Evolutionary conservation across 805 yeast genomes (phyloP).

Genomic region (Candida dendrica): DNA sequence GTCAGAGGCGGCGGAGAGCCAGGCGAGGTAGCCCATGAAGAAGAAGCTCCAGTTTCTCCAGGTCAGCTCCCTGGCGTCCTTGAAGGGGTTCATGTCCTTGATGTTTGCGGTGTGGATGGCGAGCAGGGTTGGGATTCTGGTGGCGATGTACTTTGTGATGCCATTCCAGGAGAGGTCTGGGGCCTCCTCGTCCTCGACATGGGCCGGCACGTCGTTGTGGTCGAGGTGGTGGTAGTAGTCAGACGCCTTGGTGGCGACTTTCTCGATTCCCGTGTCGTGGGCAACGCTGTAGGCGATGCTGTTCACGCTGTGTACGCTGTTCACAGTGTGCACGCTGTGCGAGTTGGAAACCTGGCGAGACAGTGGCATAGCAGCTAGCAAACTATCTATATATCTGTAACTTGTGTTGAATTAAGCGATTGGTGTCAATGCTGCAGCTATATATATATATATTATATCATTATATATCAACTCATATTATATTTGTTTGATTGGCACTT

Average conservation of each 20-base stretch:
- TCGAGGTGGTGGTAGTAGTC: not conserved
- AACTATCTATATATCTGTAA: too few species aligned
- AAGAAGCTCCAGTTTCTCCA: conserved; percentile 49
- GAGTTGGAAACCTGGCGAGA: too few species aligned
- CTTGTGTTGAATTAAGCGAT: too few species aligned
- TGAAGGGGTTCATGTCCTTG: conserved; percentile 34
- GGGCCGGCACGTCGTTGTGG: not conserved
- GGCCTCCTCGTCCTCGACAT: not conserved
- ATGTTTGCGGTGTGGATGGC: conserved; percentile 19
- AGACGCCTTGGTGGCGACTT: not conserved
- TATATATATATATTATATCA: too few species aligned
- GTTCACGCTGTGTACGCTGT: too few species aligned
- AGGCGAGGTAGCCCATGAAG: conserved; percentile 51
- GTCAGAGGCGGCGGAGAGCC: conserved; percentile 72
- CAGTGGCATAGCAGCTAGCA: too few species aligned
- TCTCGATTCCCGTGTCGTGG: not conserved
- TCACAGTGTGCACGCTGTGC: too few species aligned
- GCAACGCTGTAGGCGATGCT: too few species aligned
- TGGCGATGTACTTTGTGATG: conserved; percentile 10
- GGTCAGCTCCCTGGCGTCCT: conserved; percentile 29
- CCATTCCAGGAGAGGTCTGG: not conserved
- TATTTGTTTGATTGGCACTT: too few species aligned
- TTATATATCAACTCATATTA: too few species aligned
- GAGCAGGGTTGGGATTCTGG: conserved; percentile 22
- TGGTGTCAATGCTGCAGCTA: too few species aligned